Conservation (phyloP, 768 basidiomycete genomes). For the Auricularia sp. region DNA sequence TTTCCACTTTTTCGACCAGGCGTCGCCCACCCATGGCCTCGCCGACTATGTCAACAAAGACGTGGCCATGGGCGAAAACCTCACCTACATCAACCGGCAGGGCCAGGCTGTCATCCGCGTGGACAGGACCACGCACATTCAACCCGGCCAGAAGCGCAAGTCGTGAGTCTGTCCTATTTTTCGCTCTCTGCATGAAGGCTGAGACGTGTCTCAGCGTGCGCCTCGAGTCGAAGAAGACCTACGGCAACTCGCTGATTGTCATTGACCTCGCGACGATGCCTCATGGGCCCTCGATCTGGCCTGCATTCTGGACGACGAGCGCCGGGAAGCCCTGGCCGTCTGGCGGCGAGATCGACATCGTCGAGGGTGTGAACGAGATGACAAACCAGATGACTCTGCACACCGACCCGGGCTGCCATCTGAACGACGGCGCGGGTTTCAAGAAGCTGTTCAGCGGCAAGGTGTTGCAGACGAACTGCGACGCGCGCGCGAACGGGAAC, state of each 20-base stretch:
- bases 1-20: not conserved
- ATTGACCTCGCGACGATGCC: slow-evolving; percentile 13
- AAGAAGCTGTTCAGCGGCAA: slow-evolving; percentile 18
- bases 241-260: slow-evolving; percentile 12
- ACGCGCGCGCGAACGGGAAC: slow-evolving; percentile 22
- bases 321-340: slow-evolving; percentile 36
- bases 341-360: slow-evolving; percentile 32
- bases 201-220: slow-evolving; percentile 6
- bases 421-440: slow-evolving; percentile 18
- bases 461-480: slow-evolving; percentile 23
- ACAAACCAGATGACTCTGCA: slow-evolving; percentile 36
- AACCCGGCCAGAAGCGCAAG: slow-evolving; percentile 7
- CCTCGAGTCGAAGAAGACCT: slow-evolving; percentile 9
- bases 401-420: slow-evolving; percentile 29
- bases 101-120: slow-evolving; percentile 7
- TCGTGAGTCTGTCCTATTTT: not conserved
- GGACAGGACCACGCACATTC: slow-evolving; percentile 8
- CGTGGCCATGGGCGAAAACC: slow-evolving; percentile 7
- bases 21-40: slow-evolving; percentile 14
- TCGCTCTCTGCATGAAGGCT: not conserved
- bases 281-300: slow-evolving; percentile 13
- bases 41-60: slow-evolving; percentile 11
- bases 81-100: slow-evolving; percentile 10
- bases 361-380: slow-evolving; percentile 36
- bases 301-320: slow-evolving; percentile 11